Percentiles rank a stretch among this genome's conserved stretches.
Evolutionary conservation across 1,284 basidiomycete genomes (phyloP).

Genomic region (Irpex sp.): DNA sequence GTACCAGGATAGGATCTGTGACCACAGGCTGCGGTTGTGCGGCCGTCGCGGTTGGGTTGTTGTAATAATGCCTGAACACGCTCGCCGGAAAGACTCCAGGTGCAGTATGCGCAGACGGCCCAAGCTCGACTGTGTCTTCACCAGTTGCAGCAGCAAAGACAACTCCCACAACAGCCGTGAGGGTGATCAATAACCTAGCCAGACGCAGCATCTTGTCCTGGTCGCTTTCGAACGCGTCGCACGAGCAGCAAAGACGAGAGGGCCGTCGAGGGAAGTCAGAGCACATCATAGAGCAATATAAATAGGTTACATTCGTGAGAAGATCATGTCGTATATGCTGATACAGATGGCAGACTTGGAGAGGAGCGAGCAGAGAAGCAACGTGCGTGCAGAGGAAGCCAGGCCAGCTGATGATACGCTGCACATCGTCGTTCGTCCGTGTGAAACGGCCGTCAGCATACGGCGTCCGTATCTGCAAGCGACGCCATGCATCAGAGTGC

Average conservation of each 20-base stretch:
- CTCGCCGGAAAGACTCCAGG: slow-evolving; percentile 66
- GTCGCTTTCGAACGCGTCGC: background rate
- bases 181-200: background rate
- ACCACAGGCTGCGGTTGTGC: slow-evolving; percentile 69
- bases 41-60: slow-evolving; percentile 64
- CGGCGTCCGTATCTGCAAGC: background rate
- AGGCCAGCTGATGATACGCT: background rate
- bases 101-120: slow-evolving; percentile 50
- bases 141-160: background rate
- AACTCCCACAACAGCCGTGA: background rate
- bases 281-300: background rate
- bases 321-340: background rate
- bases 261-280: background rate
- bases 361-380: too few species aligned
- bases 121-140: slow-evolving; percentile 15
- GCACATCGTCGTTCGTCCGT: background rate
- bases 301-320: background rate
- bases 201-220: background rate
- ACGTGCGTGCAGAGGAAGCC: background rate
- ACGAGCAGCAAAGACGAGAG: background rate
- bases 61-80: slow-evolving; percentile 61
- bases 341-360: background rate
- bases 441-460: background rate
- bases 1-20: slow-evolving; percentile 59
- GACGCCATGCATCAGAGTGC: background rate